Percentiles rank a stretch among this genome's conserved stretches.
These are phyloP conservation scores for Polyplosphaeria fusca DNA, from an alignment of 495 filamentous ascomycete genomes.

Conservation along the genomic window DNA sequence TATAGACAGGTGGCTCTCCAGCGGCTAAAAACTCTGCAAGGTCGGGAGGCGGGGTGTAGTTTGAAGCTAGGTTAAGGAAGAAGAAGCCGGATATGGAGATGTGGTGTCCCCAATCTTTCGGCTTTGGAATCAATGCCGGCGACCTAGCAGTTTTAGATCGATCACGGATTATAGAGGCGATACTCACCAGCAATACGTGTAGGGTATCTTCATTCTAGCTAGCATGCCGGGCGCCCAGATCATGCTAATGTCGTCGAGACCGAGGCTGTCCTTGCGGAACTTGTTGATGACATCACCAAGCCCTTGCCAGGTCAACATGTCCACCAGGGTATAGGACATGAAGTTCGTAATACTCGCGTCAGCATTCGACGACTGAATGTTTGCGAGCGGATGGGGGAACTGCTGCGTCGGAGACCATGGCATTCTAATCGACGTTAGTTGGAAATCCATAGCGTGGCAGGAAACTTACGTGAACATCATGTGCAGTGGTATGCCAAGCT, in stretches of 20 bases:
- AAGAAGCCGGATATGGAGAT: conserved; percentile 63
- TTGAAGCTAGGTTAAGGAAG: conserved; percentile 50
- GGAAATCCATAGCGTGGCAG: neutral
- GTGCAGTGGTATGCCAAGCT: conserved; percentile 59
- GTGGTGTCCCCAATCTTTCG: conserved; percentile 57
- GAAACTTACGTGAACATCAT: conserved; percentile 57
- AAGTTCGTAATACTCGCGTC: conserved; percentile 52
- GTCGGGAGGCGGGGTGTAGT: conserved; percentile 52
- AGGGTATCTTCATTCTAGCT: conserved; percentile 51
- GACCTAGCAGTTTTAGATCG: conserved; percentile 45
- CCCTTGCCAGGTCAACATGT: conserved; percentile 67
- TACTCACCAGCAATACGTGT: conserved; percentile 59
- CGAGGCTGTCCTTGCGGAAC: conserved; percentile 51
- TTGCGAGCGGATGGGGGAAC: conserved; percentile 58
- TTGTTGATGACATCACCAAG: conserved; percentile 60
- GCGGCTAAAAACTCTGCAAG: conserved; percentile 52
- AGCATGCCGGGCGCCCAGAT: conserved; percentile 49
- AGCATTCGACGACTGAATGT: conserved; percentile 48
- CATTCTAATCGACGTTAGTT: conserved; percentile 41
- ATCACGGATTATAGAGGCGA: neutral
- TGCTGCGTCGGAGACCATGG: conserved; percentile 55
- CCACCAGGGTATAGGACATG: conserved; percentile 59
- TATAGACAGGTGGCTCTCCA: conserved; percentile 59
- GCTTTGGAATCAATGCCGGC: conserved; percentile 59
- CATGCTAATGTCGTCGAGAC: conserved; percentile 53